These are phyloP conservation scores for Fusarium agapanthi DNA, from an alignment of 2,329 filamentous ascomycete genomes.

Conservation along the genomic window DNA sequence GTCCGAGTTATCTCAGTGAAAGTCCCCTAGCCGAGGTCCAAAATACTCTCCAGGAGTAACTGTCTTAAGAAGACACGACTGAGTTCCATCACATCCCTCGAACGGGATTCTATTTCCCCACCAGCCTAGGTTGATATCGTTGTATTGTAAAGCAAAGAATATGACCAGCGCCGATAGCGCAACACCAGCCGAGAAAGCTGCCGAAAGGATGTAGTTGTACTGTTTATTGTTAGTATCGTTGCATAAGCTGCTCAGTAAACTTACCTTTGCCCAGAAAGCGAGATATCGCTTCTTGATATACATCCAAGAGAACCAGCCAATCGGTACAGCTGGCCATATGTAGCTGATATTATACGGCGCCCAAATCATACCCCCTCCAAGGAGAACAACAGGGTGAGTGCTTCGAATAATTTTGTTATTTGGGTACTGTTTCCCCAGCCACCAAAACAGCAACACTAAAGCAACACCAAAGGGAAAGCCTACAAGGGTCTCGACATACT, in stretches of 20 bases:
- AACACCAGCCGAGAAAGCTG: constrained; percentile 55
- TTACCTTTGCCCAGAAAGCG: constrained; percentile 58
- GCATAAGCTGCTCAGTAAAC: neutral
- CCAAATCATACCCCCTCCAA: constrained; percentile 52
- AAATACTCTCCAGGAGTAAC: constrained; percentile 45
- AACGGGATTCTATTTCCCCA: constrained; percentile 53
- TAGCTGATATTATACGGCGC: constrained; percentile 58
- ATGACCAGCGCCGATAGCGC: constrained; percentile 58
- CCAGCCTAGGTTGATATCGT: constrained; percentile 51
- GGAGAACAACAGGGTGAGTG: constrained; percentile 53
- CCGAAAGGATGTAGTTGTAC: constrained; percentile 59
- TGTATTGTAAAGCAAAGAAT: constrained; percentile 58
- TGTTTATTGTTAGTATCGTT: constrained; percentile 37
- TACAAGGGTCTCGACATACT: constrained; percentile 48
- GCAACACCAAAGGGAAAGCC: constrained; percentile 53
- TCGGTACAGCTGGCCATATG: constrained; percentile 56
- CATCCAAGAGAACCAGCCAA: constrained; percentile 59
- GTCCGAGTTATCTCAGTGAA: neutral
- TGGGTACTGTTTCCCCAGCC: constrained; percentile 46
- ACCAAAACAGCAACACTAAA: constrained; percentile 49
- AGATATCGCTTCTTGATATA: constrained; percentile 56
- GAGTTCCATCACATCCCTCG: constrained; percentile 42
- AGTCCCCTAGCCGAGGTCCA: constrained; percentile 40
- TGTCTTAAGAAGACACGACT: constrained; percentile 33
- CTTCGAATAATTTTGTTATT: constrained; percentile 48